A percentile compares a stretch with the other conserved stretches of the same genome.
These are phyloP conservation scores for Trifolium subterraneum DNA, from an alignment of 306 rosid genomes.

Conservation along the genomic window DNA sequence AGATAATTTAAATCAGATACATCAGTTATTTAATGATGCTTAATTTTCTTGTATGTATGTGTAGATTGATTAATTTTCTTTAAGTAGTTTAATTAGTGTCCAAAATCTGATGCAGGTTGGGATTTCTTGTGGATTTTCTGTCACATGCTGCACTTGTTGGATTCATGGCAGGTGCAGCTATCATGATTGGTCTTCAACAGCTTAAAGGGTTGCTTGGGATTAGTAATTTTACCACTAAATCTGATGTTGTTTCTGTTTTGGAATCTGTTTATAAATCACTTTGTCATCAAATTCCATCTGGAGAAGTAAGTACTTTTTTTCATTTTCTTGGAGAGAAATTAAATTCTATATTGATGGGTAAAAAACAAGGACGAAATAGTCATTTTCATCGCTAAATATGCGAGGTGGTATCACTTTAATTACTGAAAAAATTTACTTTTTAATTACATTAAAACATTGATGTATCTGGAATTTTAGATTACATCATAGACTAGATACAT, in stretches of 20 bases:
- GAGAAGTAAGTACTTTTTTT: slow-evolving; percentile 42
- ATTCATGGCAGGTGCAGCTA: slow-evolving; percentile 97
- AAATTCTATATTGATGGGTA: too few species aligned
- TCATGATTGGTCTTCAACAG: slow-evolving; percentile 91
- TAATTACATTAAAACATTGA: too few species aligned
- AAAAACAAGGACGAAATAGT: too few species aligned
- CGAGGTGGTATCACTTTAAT: too few species aligned
- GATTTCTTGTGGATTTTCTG: slow-evolving; percentile 90
- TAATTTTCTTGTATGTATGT: too few species aligned
- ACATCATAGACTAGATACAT: too few species aligned
- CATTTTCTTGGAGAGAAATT: too few species aligned
- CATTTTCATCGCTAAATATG: too few species aligned
- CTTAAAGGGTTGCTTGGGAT: slow-evolving; percentile 85
- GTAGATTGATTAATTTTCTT: neutral
- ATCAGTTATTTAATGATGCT: too few species aligned
- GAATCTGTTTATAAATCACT: slow-evolving; percentile 62
- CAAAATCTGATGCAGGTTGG: slow-evolving; percentile 57
- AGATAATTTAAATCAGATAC: neutral
- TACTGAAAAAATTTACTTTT: too few species aligned
- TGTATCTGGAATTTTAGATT: too few species aligned
- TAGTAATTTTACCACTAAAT: slow-evolving; percentile 66
- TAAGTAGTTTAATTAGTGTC: neutral
- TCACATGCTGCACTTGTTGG: slow-evolving; percentile 97
- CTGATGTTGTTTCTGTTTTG: slow-evolving; percentile 74
- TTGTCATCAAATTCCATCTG: slow-evolving; percentile 41